Base-by-base conservation (phyloP, 2,329 filamentous ascomycete species). In the Penicillium sp. region DNA sequence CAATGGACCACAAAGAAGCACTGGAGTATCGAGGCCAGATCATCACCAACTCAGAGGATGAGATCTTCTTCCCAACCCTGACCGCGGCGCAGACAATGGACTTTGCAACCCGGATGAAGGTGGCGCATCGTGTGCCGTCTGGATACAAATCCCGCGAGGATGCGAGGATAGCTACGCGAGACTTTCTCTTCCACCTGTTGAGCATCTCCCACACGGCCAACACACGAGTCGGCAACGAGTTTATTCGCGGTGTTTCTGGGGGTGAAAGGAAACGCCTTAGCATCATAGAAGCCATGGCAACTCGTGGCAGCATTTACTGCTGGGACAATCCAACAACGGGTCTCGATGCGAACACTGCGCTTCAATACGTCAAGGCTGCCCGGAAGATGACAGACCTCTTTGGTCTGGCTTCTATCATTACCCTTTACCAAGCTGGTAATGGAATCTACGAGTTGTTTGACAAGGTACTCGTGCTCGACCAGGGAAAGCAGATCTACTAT, bases 391-490 rank as follows among this genome's bases (percentile, higher is more conserved):
- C 88, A 0, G 86, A 90, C 63, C 81, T 88, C 1, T 76, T 86
- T 5, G 85, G 86, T 0, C 76, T 89, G 4, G 78, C 86, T 0
- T 84, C 86, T 0, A 85, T 90, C 50, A 86, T 89, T 15, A 89
- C 87, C 0, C 79, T 90, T 0, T 91, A 91, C 71, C 89, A 91
- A 70, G 89, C 89, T 3, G 87, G 87, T 7, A 89, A 91, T 59
- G 86, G 84, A 26, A 90, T 91, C 62, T 90, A 90, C 71, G 79
- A 89, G 26, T 81, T 88, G 0, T 91, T 91, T 70, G 88, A 91
- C 71, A 91, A 91, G 70, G 88, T 90, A 0, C 79, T 91, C 0
- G 83, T 91, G 8, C 81, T 91, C 3, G 88, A 91, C 50, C 83
- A 86, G 61, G 89, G 89, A 52, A 86, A 87, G 64, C 74, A 91